Percentiles rank a stretch among this genome's conserved stretches.
Conservation (phyloP, 2,329 filamentous ascomycete genomes). For the Talaromyces sp. region DNA sequence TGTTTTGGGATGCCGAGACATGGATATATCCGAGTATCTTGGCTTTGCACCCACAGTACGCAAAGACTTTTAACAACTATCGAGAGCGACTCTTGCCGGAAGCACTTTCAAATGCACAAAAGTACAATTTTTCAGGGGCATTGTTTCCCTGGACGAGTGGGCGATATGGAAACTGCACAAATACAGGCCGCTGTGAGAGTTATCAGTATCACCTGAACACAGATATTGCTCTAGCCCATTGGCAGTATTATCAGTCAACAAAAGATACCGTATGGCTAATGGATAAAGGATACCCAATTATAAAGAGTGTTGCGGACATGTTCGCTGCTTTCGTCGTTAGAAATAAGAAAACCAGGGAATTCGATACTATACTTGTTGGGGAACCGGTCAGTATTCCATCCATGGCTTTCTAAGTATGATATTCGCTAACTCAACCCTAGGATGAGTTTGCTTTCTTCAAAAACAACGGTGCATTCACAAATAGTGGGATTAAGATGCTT, state of each 20-base stretch:
- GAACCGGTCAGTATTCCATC: conserved; percentile 45
- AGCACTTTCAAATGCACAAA: conserved; percentile 50
- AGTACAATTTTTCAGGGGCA: conserved; percentile 45
- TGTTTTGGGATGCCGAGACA: conserved; percentile 54
- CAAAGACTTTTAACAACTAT: conserved; percentile 54
- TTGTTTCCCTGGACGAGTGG: conserved; percentile 58
- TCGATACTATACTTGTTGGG: conserved; percentile 49
- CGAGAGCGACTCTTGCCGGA: conserved; percentile 46
- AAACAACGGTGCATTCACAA: conserved; percentile 58
- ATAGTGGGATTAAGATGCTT: conserved; percentile 46
- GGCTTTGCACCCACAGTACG: conserved; percentile 50
- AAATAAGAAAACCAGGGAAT: conserved; percentile 46
- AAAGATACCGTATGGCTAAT: conserved; percentile 48
- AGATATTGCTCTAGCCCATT: conserved; percentile 53
- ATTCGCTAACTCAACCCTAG: background rate
- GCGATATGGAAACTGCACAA: conserved; percentile 57
- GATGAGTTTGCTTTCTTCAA: conserved; percentile 57
- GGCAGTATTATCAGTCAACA: conserved; percentile 50
- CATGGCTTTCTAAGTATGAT: background rate
- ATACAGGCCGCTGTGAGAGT: conserved; percentile 52
- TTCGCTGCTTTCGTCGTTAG: conserved; percentile 40
- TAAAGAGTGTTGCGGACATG: conserved; percentile 52
- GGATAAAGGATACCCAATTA: conserved; percentile 49
- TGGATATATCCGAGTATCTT: conserved; percentile 58
- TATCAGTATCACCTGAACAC: conserved; percentile 61